Percentiles rank a stretch among this genome's conserved stretches.
Conservation (phyloP, 2,329 filamentous ascomycete genomes). For the Hypoxylon sp. region DNA sequence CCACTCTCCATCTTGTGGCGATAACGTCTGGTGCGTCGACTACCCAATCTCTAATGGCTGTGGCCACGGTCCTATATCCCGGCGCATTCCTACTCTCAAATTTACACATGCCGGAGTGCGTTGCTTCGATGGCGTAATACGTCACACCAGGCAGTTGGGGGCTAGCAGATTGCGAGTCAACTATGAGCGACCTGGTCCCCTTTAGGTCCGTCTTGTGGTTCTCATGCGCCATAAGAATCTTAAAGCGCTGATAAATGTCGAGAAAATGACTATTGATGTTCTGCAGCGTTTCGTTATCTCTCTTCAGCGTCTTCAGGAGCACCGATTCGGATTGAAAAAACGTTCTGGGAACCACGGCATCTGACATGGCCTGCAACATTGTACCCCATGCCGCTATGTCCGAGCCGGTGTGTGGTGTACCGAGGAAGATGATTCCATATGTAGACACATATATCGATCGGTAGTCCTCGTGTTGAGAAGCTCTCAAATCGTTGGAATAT, state of each 20-base stretch:
- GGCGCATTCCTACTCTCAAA: slow-evolving; percentile 71
- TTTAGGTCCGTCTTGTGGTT: slow-evolving; percentile 79
- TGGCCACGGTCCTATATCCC: slow-evolving; percentile 71
- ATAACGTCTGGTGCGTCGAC: slow-evolving; percentile 69
- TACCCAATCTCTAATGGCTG: slow-evolving; percentile 67
- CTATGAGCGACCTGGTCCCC: slow-evolving; percentile 74
- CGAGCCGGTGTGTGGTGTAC: slow-evolving; percentile 81
- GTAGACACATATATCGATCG: slow-evolving; percentile 81
- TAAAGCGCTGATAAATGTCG: slow-evolving; percentile 78
- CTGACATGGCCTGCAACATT: slow-evolving; percentile 77
- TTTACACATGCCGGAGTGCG: slow-evolving; percentile 60
- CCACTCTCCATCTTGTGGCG: slow-evolving; percentile 71
- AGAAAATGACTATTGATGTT: slow-evolving; percentile 82
- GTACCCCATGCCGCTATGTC: slow-evolving; percentile 78
- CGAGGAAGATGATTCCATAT: slow-evolving; percentile 82
- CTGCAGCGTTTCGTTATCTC: slow-evolving; percentile 80
- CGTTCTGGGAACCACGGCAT: slow-evolving; percentile 74
- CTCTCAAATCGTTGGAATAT: slow-evolving; percentile 74
- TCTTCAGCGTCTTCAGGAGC: slow-evolving; percentile 78
- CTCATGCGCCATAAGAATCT: slow-evolving; percentile 84
- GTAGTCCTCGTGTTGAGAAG: slow-evolving; percentile 73
- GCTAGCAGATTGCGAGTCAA: slow-evolving; percentile 78
- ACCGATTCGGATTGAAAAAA: slow-evolving; percentile 77
- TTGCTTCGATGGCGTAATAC: slow-evolving; percentile 73
- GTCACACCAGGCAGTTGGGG: slow-evolving; percentile 78